Evolutionary conservation across 352 stramenopile species (phyloP).

Genomic region (Pythium folliculosum): DNA sequence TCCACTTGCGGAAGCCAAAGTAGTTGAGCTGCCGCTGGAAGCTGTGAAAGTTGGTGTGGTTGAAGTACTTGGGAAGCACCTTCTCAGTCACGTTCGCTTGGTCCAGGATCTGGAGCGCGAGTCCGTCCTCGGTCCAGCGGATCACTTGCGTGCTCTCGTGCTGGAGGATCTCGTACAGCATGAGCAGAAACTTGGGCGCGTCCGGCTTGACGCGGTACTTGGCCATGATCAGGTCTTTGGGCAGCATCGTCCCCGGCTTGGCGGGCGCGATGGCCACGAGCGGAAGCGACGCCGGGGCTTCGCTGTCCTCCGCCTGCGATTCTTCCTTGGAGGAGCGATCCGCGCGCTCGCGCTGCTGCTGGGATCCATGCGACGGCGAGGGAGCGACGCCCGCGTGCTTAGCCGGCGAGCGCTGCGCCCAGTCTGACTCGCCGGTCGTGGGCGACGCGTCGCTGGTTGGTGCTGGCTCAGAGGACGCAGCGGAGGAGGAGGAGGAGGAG

Average conservation of each 20-base stretch:
- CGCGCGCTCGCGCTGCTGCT: neutral
- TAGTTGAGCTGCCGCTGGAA: constrained; percentile 90
- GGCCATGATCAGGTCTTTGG: constrained; percentile 20
- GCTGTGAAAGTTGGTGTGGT: constrained; percentile 88
- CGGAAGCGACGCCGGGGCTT: neutral
- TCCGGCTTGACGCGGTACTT: constrained; percentile 40
- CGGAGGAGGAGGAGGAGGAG: neutral
- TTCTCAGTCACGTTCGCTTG: constrained; percentile 52
- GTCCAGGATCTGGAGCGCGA: constrained; percentile 55
- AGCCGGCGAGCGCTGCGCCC: neutral
- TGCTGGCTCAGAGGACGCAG: neutral
- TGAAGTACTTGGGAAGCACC: constrained; percentile 89
- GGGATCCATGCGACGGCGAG: neutral
- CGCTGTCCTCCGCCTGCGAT: neutral
- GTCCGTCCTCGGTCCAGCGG: constrained; percentile 48
- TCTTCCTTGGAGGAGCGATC: neutral
- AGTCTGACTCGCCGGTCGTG: neutral
- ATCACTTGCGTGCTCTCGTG: constrained; percentile 52
- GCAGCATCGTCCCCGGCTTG: constrained; percentile 2
- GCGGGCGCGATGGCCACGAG: constrained; percentile 21
- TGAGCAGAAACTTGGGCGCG: constrained; percentile 53
- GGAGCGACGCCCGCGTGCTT: neutral
- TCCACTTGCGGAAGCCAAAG: constrained; percentile 83
- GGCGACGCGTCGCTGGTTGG: neutral
- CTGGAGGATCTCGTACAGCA: constrained; percentile 60